Conservation (phyloP, 345 rosid species). For the Abelmoschus esculentus region DNA sequence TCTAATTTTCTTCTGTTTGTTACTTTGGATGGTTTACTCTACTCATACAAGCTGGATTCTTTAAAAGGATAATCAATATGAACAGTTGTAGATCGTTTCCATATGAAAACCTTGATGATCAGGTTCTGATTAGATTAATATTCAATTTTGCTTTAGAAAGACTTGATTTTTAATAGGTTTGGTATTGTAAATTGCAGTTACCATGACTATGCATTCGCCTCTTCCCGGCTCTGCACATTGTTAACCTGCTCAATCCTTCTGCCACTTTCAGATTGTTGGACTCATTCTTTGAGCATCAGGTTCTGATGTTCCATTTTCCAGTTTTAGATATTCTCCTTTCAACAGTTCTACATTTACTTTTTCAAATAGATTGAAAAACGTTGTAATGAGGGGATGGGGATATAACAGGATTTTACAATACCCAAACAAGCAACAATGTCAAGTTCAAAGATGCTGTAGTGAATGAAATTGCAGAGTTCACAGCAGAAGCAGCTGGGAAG, state of each 20-base stretch:
- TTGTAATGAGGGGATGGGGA: no score
- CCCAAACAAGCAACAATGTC: conserved; percentile 48
- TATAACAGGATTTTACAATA: conserved; percentile 59
- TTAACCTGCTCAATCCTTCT: conserved; percentile 35
- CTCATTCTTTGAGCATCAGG: conserved; percentile 70
- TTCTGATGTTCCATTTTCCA: conserved; percentile 16
- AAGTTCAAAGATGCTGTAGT: conserved; percentile 45
- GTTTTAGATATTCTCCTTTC: neutral
- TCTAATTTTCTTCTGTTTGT: neutral
- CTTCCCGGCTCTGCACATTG: conserved; percentile 82
- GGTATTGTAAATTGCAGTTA: conserved; percentile 38
- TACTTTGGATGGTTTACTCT: conserved; percentile 1
- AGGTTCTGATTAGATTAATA: conserved; percentile 1
- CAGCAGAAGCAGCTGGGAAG: conserved; percentile 42
- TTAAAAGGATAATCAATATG: neutral
- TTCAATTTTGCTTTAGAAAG: neutral
- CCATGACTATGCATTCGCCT: conserved; percentile 76
- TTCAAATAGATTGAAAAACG: no score
- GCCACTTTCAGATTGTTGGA: conserved; percentile 63
- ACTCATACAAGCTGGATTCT: neutral
- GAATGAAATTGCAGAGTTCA: conserved; percentile 44
- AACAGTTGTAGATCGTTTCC: neutral
- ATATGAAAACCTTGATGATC: neutral
- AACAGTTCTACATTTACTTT: neutral
- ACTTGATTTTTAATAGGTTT: neutral